These are phyloP conservation scores for Coleophoma eucalyptorum DNA, from an alignment of 2,329 filamentous ascomycete species.

Conservation along the genomic window DNA sequence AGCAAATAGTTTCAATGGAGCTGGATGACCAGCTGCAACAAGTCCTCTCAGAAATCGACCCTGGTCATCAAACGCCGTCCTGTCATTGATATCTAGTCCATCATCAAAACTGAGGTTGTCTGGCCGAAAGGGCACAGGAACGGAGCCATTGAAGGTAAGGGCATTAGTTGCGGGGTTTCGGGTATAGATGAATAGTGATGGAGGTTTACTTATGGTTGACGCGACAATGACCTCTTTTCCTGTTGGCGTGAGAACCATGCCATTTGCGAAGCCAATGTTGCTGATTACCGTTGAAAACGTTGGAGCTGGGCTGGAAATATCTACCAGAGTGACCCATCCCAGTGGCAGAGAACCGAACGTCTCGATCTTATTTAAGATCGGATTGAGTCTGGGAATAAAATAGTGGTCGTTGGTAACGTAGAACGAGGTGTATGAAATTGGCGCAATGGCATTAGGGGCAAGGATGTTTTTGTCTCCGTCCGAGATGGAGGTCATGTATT, in stretches of 20 bases:
- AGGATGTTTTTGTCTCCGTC: background rate
- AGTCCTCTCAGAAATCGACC: background rate
- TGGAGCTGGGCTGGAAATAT: background rate
- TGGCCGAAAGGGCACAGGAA: background rate
- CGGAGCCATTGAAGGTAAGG: background rate
- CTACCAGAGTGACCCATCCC: background rate
- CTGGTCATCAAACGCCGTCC: background rate
- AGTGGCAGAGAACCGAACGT: background rate
- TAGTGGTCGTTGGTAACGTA: background rate
- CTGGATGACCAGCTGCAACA: background rate
- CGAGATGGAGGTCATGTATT: background rate
- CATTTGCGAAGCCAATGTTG: background rate
- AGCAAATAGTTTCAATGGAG: background rate
- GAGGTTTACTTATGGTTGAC: background rate
- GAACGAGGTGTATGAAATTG: conserved; percentile 1
- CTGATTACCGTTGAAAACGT: background rate
- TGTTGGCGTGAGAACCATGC: background rate
- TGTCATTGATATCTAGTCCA: background rate
- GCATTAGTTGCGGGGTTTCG: background rate
- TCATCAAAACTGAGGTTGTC: background rate
- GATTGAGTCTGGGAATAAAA: background rate
- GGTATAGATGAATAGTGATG: background rate
- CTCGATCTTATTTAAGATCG: background rate
- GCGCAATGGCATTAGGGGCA: background rate
- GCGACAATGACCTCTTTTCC: background rate